Evolutionary conservation across 441 rosid species (phyloP), one percentile per base, ranked within the genome.

Genomic region (Lepidium campestre): DNA sequence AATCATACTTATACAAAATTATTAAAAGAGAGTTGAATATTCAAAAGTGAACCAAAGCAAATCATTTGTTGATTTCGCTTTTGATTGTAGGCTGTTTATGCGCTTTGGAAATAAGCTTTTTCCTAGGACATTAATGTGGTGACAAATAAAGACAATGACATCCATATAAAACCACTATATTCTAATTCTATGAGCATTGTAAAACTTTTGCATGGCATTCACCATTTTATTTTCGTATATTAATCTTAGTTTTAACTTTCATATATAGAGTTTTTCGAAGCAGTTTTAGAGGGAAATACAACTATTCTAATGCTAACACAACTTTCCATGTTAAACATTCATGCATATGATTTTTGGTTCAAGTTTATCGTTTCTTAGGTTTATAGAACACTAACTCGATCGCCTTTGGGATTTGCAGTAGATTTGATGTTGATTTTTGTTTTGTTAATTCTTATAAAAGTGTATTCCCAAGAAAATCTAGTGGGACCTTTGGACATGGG

Each of bases 41-140:
- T 72, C 76, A 65, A 65, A 72, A 72, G 62, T 49, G 34, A 57
- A 58, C 55, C 70, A 64, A 71, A 48, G 47, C 65, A 48, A 47
- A 71, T 57, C 71, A 57, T 72, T 7, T 49, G 47, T 57, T 72
- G 61, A 65, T 57, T 40, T 34, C 46, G 65, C 75, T 32, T 48
- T 71, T 62, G 57, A 70, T 55, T 71, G 57, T 63, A 36, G 63
- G 7, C 45, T 20, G 70, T 15, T 13, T 55, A 7, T 27, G 68
- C 29, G 41, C 11, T 48, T 57, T 46, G 22, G 15, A 62, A 37
- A 49, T 3, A 19, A 20, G 2, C 14, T 15, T n/a, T 25, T 54
- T 62, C 57, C 42, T 56, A 48, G 11, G 70, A 64, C 40, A 40
- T 15, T 39, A 7, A 49, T 35, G 52, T 47, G 70, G 27, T 64